phyloP scores from a whole-genome alignment of 805 yeast species.

The Myxozyma kluyveri region DNA sequence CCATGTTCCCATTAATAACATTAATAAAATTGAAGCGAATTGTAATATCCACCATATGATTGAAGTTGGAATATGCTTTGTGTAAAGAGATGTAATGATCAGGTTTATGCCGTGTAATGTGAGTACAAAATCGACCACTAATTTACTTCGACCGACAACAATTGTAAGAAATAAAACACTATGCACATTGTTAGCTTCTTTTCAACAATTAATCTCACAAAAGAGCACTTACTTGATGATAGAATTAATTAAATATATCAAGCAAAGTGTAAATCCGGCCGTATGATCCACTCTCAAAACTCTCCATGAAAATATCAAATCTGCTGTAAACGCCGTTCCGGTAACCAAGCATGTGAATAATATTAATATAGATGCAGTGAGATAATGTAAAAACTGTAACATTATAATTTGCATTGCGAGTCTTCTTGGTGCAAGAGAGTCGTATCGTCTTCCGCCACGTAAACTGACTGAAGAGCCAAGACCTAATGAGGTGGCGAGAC shows the following conservation, averaged over 20 bases:
- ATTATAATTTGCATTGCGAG: constrained; percentile 70
- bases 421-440: constrained; percentile 55
- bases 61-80: constrained; percentile 65
- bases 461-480: too few species aligned
- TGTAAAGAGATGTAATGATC: constrained; percentile 61
- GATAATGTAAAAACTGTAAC: constrained; percentile 74
- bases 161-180: constrained; percentile 82
- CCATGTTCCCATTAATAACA: constrained; percentile 84
- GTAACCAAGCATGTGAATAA: constrained; percentile 61
- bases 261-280: constrained; percentile 69
- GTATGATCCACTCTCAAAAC: constrained; percentile 70
- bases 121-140: constrained; percentile 96
- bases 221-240: constrained; percentile 44
- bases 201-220: background rate
- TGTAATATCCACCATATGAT: constrained; percentile 86
- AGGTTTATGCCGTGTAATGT: constrained; percentile 84
- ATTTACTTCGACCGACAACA: constrained; percentile 85
- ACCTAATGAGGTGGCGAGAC: too few species aligned
- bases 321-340: constrained; percentile 66
- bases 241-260: constrained; percentile 80
- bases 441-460: constrained; percentile 34
- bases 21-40: constrained; percentile 57
- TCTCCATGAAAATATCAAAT: constrained; percentile 81
- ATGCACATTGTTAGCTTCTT: background rate
- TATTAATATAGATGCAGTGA: constrained; percentile 66